Conservation (phyloP, 2,329 filamentous ascomycete genomes). For the Colletotrichum sp. region DNA sequence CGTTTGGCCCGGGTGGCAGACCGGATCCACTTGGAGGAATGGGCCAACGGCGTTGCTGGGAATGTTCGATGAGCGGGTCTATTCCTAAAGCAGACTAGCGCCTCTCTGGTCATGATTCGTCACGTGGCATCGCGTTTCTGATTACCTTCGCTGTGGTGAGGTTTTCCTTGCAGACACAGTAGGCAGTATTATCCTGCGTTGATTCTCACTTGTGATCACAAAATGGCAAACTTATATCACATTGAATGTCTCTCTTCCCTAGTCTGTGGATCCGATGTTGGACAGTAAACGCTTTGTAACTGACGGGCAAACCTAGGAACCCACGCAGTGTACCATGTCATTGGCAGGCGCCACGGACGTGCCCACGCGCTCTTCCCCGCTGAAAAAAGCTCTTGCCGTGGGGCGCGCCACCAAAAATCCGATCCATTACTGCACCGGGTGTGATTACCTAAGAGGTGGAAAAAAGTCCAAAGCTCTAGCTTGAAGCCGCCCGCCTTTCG, state of each 20-base stretch:
- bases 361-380: not conserved
- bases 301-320: not conserved
- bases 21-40: not conserved
- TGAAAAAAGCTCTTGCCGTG: not conserved
- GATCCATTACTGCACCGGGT: not conserved
- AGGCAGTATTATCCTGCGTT: not conserved
- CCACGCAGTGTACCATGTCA: not conserved
- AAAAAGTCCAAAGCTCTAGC: not conserved
- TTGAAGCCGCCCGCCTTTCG: not conserved
- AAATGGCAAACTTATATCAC: not conserved
- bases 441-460: not conserved
- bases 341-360: not conserved
- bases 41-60: not conserved
- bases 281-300: not conserved
- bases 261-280: not conserved
- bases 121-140: not conserved
- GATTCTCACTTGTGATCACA: not conserved
- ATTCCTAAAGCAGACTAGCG: not conserved
- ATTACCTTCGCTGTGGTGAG: not conserved
- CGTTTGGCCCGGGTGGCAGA: not conserved
- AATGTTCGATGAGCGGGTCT: not conserved
- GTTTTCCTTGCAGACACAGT: not conserved
- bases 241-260: not conserved
- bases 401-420: not conserved
- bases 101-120: not conserved